A percentile compares a stretch with the other conserved stretches of the same genome.
These are phyloP conservation scores for Harrya chromipes DNA, from an alignment of 768 basidiomycete species.

Conservation along the genomic window DNA sequence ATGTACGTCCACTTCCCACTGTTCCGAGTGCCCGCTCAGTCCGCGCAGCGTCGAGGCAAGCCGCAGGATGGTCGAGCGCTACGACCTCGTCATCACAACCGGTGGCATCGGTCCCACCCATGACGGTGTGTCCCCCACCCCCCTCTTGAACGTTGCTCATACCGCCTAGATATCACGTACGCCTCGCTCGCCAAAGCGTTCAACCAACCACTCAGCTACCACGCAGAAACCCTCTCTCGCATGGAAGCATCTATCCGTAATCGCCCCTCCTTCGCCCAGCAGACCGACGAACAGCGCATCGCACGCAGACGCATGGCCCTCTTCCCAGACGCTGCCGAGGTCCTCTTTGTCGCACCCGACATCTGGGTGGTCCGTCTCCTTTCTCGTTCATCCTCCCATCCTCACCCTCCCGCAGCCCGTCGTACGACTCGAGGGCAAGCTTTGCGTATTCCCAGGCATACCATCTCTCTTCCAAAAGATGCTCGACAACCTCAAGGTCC, in stretches of 20 bases:
- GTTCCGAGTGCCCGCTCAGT: background rate
- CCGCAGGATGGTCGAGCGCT: slow-evolving; percentile 69
- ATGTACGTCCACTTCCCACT: slow-evolving; percentile 44
- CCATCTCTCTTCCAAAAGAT: slow-evolving; percentile 82
- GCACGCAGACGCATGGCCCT: slow-evolving; percentile 89
- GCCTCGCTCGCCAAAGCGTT: slow-evolving; percentile 86
- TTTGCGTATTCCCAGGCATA: slow-evolving; percentile 92
- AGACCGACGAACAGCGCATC: slow-evolving; percentile 68
- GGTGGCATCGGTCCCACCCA: slow-evolving; percentile 93
- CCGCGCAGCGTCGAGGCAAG: slow-evolving; percentile 74
- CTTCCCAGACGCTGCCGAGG: slow-evolving; percentile 77
- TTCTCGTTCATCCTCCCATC: background rate
- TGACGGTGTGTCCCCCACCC: slow-evolving; percentile 54
- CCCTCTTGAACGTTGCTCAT: background rate
- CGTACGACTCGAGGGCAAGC: slow-evolving; percentile 76
- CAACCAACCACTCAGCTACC: slow-evolving; percentile 60
- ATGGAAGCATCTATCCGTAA: slow-evolving; percentile 62
- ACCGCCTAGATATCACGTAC: slow-evolving; percentile 79
- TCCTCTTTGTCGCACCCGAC: slow-evolving; percentile 73
- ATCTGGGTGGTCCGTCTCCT: slow-evolving; percentile 74
- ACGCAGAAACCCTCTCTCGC: slow-evolving; percentile 73
- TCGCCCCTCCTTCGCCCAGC: slow-evolving; percentile 53
- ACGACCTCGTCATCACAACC: slow-evolving; percentile 88
- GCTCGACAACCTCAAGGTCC: slow-evolving; percentile 67
- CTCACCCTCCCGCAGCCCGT: slow-evolving; percentile 57